Percentiles rank a stretch among this genome's conserved stretches.
These are phyloP conservation scores for Acaromyces ingoldii DNA, from an alignment of 1,284 basidiomycete genomes.

Conservation along the genomic window DNA sequence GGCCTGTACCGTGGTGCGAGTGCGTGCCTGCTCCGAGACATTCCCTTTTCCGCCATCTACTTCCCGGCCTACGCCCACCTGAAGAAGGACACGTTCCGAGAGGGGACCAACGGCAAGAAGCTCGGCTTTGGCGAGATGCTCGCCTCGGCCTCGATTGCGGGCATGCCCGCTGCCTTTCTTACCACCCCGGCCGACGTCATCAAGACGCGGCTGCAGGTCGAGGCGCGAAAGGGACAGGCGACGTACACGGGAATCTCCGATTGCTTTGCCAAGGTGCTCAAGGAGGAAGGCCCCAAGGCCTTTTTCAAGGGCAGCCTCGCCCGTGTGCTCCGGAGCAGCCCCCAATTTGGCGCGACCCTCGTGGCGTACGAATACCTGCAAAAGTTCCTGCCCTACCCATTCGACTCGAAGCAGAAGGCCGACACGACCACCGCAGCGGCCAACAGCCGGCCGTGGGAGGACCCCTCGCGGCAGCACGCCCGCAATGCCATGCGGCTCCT, in stretches of 20 bases:
- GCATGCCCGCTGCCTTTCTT: slow-evolving; percentile 76
- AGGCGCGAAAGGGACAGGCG: slow-evolving; percentile 84
- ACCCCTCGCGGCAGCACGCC: slow-evolving; percentile 19
- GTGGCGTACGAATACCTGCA: slow-evolving; percentile 76
- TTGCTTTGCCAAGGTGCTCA: slow-evolving; percentile 78
- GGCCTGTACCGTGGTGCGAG: slow-evolving; percentile 87
- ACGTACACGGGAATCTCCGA: slow-evolving; percentile 86
- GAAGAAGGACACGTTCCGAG: slow-evolving; percentile 88
- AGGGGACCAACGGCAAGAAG: slow-evolving; percentile 91
- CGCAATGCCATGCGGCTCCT: slow-evolving; percentile 13
- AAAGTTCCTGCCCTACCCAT: slow-evolving; percentile 21
- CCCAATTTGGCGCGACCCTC: slow-evolving; percentile 80
- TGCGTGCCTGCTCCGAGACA: slow-evolving; percentile 80
- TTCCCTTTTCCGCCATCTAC: slow-evolving; percentile 66
- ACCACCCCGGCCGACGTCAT: slow-evolving; percentile 72
- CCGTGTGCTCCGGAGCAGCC: slow-evolving; percentile 71
- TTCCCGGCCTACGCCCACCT: slow-evolving; percentile 58
- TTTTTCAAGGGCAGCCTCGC: slow-evolving; percentile 94
- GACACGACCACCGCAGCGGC: not conserved
- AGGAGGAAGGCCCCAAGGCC: slow-evolving; percentile 78
- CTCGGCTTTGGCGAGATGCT: slow-evolving; percentile 87
- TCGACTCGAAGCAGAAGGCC: slow-evolving; percentile 11
- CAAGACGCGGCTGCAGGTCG: slow-evolving; percentile 97
- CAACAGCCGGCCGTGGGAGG: slow-evolving; percentile 16
- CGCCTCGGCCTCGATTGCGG: slow-evolving; percentile 68